Evolutionary conservation across 2,329 filamentous ascomycete species (phyloP), one percentile per base, ranked within the genome.

Genomic region (Stagonosporopsis chrysanthemi): DNA sequence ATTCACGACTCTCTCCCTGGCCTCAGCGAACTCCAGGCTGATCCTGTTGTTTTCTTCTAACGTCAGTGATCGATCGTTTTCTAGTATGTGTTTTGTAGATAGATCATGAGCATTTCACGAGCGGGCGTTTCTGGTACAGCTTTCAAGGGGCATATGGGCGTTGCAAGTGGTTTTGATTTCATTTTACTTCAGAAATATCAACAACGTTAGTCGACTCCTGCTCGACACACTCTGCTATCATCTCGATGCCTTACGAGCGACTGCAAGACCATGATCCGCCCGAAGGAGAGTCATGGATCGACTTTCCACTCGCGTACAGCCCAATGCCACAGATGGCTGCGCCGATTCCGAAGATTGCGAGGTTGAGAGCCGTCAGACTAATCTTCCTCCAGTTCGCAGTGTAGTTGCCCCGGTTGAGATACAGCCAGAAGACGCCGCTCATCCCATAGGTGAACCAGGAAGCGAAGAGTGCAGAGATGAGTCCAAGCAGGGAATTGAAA

Each of bases 401-500:
- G 68, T 75, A 81, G 17, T 69, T 63, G 3, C 78, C 80, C 55
- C 71, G 66, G 62, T 84, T 80, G 49, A 85, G 68, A 60, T 76
- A 78, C 53, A 81, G 63, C 79, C 80, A 81, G 61, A 80, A 80
- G 2, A 78, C 62, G 17, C 76, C 79, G 46, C 71, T 74, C 8
- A 81, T 62, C 0, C 79, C 79, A 56, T 77, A 83, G 33, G 84
- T 87, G 73, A 90, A 90, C 60, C 88, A 90, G 51, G 82, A 85
- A 24, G 83, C 85, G 58, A 89, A 89, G 2, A 88, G 74, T 15
- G 72, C 76, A 66, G 60, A 66, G 39, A 90, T 84, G 29, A 90
- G 75, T 9, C 83, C 84, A 14, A 91, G 78, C 14, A 91, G 77
- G 48, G 84, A 82, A 67, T 84, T 85, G 77, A 91, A 91, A 38